Evolutionary conservation across 805 yeast genomes (phyloP).

Genomic region (Starmerella riodocensis): DNA sequence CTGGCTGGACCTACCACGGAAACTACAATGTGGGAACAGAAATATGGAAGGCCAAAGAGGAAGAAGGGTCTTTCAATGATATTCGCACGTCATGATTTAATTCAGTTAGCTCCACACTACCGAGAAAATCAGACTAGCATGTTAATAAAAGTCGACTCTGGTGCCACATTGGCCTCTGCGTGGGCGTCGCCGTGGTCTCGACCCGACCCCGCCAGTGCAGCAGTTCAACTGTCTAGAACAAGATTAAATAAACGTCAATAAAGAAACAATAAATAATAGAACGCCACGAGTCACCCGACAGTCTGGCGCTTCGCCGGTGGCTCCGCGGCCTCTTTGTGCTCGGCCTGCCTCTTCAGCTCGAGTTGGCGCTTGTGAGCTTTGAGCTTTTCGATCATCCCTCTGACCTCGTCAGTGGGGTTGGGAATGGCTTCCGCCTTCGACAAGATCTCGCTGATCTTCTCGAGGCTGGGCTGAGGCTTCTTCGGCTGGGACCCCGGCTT

Average conservation of each 20-base stretch:
- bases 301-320: conserved; percentile 14
- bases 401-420: conserved; percentile 27
- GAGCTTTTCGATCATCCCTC: conserved; percentile 27
- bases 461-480: conserved; percentile 19
- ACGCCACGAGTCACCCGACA: conserved; percentile 4
- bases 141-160: too few species aligned
- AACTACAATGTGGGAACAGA: conserved; percentile 82
- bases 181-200: too few species aligned
- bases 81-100: conserved; percentile 33
- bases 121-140: too few species aligned
- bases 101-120: too few species aligned
- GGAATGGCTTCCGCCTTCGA: conserved; percentile 28
- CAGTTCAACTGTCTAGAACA: too few species aligned
- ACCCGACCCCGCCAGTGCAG: too few species aligned
- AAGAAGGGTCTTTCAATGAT: conserved; percentile 80
- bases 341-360: conserved; percentile 20
- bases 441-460: conserved; percentile 26
- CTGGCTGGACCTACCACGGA: conserved; percentile 94
- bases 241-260: too few species aligned
- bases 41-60: conserved; percentile 81
- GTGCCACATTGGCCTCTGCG: too few species aligned
- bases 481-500: too few species aligned
- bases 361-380: conserved; percentile 25
- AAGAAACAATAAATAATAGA: conserved; percentile 1
- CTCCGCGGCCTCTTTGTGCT: conserved; percentile 1